phyloP scores from a whole-genome alignment of 257 asterid genomes.

The Solanum arcanum region DNA sequence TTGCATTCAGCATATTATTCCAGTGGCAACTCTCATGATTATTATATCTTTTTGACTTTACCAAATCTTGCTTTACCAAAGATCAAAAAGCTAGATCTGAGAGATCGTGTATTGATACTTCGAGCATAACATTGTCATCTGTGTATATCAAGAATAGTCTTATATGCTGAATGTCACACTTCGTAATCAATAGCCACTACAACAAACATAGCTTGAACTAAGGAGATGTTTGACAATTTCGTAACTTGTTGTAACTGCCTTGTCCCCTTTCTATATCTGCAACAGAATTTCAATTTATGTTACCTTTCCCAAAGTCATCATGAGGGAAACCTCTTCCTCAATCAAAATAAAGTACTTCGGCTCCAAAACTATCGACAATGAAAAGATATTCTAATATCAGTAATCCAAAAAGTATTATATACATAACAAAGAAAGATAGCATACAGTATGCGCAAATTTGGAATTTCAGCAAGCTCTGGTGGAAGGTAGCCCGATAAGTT shows the following conservation, averaged over 20 bases:
- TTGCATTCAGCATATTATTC: background rate
- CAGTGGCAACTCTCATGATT: background rate
- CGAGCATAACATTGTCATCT: background rate
- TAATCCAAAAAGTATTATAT: background rate
- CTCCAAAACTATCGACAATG: background rate
- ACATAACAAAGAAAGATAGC: conserved; percentile 11
- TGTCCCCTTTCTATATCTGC: background rate
- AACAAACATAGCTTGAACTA: background rate
- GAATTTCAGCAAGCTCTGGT: conserved; percentile 56
- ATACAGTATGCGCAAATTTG: conserved; percentile 63
- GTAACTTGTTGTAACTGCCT: background rate
- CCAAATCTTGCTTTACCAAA: background rate
- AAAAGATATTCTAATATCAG: background rate
- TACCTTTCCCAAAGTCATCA: background rate
- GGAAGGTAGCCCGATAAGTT: conserved; percentile 90
- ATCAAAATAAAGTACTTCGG: background rate
- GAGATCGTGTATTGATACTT: background rate
- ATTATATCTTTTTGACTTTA: background rate
- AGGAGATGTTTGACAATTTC: background rate
- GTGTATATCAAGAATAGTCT: background rate
- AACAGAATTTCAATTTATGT: background rate
- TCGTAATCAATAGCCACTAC: background rate
- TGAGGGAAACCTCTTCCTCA: background rate
- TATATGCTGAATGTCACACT: background rate
- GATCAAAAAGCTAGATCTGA: background rate